phyloP scores from a whole-genome alignment of 345 rosid species.

The Camelina hispida region DNA sequence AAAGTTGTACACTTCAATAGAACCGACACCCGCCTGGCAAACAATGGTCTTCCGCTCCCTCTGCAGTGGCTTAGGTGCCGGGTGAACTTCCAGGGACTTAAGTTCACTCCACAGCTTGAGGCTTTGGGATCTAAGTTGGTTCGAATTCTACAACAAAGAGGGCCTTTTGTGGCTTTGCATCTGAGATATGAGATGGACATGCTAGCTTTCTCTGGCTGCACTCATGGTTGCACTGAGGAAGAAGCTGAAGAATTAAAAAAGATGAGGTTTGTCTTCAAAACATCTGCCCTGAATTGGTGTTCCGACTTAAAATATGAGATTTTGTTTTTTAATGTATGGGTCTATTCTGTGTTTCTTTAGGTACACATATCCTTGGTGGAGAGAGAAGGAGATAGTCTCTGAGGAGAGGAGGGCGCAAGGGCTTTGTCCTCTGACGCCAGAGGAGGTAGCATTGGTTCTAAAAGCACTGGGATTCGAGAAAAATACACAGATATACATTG shows the following conservation, averaged over 20 bases:
- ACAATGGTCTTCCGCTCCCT: slow-evolving; percentile 70
- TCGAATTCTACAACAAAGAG: slow-evolving; percentile 68
- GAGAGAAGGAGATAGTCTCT: slow-evolving; percentile 93
- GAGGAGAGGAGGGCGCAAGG: slow-evolving; percentile 85
- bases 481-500: slow-evolving; percentile 85
- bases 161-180: slow-evolving; percentile 89
- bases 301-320: slow-evolving; percentile 77
- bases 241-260: slow-evolving; percentile 92
- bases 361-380: slow-evolving; percentile 99
- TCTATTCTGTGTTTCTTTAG: slow-evolving; percentile 47
- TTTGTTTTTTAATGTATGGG: slow-evolving; percentile 17
- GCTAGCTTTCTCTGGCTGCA: slow-evolving; percentile 98
- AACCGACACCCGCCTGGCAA: slow-evolving; percentile 89
- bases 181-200: slow-evolving; percentile 99
- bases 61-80: slow-evolving; percentile 93
- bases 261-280: slow-evolving; percentile 61
- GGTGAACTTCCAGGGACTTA: slow-evolving; percentile 86
- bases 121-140: slow-evolving; percentile 80
- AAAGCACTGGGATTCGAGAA: slow-evolving; percentile 76
- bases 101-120: slow-evolving; percentile 91
- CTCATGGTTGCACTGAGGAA: slow-evolving; percentile 83
- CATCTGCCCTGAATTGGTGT: slow-evolving; percentile 12
- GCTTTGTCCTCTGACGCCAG: slow-evolving; percentile 94
- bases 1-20: slow-evolving; percentile 87
- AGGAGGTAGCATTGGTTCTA: slow-evolving; percentile 77